phyloP scores from a whole-genome alignment of 1,284 basidiomycete species.

The Ceratobasidium sp. region DNA sequence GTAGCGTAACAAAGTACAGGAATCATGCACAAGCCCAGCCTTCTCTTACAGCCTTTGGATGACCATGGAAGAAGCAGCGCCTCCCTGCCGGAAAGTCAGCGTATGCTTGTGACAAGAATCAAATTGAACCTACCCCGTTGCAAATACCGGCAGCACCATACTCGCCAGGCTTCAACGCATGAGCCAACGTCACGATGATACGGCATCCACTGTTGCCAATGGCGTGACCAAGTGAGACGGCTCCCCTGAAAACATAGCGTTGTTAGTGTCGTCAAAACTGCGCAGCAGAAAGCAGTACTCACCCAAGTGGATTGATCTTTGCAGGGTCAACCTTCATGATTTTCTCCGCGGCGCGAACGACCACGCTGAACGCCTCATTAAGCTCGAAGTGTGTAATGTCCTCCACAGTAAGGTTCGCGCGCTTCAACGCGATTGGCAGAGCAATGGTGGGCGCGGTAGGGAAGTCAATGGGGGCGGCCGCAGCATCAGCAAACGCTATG shows the following conservation, averaged over 20 bases:
- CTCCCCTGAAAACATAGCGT: constrained; percentile 64
- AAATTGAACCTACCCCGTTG: constrained; percentile 78
- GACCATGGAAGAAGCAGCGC: constrained; percentile 88
- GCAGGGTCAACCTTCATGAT: constrained; percentile 80
- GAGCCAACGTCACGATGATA: constrained; percentile 93
- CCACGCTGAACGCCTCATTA: constrained; percentile 98
- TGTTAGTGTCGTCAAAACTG: constrained; percentile 16
- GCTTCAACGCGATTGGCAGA: constrained; percentile 86
- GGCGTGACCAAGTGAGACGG: constrained; percentile 91
- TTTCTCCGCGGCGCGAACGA: constrained; percentile 91
- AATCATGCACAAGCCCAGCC: constrained; percentile 1
- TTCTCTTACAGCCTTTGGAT: constrained; percentile 77
- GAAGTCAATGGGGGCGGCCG: constrained; percentile 97
- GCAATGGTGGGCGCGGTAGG: constrained; percentile 93
- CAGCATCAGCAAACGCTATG: constrained; percentile 93
- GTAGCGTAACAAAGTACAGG: background rate
- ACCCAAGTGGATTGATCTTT: constrained; percentile 94
- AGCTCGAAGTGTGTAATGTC: constrained; percentile 95
- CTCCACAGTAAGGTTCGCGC: constrained; percentile 79
- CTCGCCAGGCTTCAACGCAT: constrained; percentile 91
- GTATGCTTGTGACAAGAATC: constrained; percentile 39
- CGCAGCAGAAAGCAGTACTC: constrained; percentile 49
- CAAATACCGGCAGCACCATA: constrained; percentile 98
- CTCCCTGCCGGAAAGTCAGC: constrained; percentile 65
- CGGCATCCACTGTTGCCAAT: constrained; percentile 95